These are phyloP conservation scores for Euphorbia celastroides DNA, from an alignment of 441 rosid genomes.

Conservation along the genomic window DNA sequence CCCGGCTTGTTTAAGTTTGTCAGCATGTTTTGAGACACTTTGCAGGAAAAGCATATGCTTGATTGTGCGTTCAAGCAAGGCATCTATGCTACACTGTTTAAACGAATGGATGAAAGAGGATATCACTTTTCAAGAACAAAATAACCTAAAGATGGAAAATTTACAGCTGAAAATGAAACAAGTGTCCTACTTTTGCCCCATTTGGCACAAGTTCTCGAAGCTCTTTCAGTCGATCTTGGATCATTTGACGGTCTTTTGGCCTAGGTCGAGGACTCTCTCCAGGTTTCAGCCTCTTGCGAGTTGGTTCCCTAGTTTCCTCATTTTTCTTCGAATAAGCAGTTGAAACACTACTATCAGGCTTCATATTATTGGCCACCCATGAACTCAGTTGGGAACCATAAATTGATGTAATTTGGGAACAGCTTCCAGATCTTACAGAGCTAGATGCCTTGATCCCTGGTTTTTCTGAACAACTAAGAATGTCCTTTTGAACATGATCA, in stretches of 20 bases:
- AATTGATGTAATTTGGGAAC: constrained; percentile 47
- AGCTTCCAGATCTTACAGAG: constrained; percentile 38
- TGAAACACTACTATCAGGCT: constrained; percentile 43
- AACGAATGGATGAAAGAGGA: constrained; percentile 12
- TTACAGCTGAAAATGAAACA: not conserved
- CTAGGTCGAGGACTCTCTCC: constrained; percentile 96
- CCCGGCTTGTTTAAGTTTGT: constrained; percentile 74
- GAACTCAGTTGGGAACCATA: constrained; percentile 78
- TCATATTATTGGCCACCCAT: constrained; percentile 58
- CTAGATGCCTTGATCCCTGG: constrained; percentile 30
- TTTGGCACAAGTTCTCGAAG: constrained; percentile 92
- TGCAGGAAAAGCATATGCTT: constrained; percentile 88
- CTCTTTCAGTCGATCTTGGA: constrained; percentile 98
- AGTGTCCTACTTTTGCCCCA: constrained; percentile 74
- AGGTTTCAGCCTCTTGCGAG: constrained; percentile 78
- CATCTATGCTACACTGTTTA: constrained; percentile 93
- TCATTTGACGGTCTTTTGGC: constrained; percentile 98
- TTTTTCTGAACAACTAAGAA: constrained; percentile 32
- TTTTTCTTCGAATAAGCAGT: constrained; percentile 63
- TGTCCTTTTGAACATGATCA: constrained; percentile 36
- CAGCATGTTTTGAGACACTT: constrained; percentile 42
- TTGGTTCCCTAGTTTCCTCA: constrained; percentile 55
- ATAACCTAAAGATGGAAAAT: not conserved
- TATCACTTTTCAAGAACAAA: constrained; percentile 11
- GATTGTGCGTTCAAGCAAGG: constrained; percentile 84